Evolutionary conservation across 2,329 filamentous ascomycete species (phyloP).

Genomic region (Lachnellula occidentalis): DNA sequence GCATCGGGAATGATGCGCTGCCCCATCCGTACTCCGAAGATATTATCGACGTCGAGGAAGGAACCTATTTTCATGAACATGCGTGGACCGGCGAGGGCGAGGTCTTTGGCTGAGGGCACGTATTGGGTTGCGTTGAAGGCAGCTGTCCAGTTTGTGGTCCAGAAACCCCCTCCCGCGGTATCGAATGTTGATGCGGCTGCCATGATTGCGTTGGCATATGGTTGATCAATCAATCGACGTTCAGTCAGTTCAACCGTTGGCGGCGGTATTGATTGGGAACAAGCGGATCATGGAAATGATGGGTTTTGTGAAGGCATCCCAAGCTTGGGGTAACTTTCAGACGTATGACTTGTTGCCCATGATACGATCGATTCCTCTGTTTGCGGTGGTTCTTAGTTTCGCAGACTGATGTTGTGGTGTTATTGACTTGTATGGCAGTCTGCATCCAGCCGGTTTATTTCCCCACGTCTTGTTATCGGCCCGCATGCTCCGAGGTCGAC

Average conservation of each 20-base stretch:
- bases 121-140: constrained; percentile 49
- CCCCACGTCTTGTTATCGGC: background rate
- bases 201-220: constrained; percentile 16
- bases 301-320: background rate
- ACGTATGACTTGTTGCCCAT: background rate
- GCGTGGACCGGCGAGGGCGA: constrained; percentile 64
- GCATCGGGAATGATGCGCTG: constrained; percentile 56
- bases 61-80: constrained; percentile 64
- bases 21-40: constrained; percentile 46
- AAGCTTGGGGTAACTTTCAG: background rate
- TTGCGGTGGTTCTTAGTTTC: too few relatives aligned
- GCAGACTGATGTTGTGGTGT: background rate
- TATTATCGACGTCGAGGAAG: constrained; percentile 53
- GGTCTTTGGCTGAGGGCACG: constrained; percentile 60
- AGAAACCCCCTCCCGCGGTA: constrained; percentile 36
- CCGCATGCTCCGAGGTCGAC: background rate
- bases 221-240: background rate
- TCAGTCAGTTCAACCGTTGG: background rate
- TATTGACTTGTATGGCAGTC: background rate
- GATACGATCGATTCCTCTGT: background rate
- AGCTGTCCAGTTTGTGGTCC: constrained; percentile 43
- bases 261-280: background rate
- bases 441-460: background rate
- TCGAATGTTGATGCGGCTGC: constrained; percentile 18
- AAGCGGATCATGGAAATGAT: background rate